Evolutionary conservation across 352 stramenopile genomes (phyloP).

Genomic region (Globisporangium carolinianum): DNA sequence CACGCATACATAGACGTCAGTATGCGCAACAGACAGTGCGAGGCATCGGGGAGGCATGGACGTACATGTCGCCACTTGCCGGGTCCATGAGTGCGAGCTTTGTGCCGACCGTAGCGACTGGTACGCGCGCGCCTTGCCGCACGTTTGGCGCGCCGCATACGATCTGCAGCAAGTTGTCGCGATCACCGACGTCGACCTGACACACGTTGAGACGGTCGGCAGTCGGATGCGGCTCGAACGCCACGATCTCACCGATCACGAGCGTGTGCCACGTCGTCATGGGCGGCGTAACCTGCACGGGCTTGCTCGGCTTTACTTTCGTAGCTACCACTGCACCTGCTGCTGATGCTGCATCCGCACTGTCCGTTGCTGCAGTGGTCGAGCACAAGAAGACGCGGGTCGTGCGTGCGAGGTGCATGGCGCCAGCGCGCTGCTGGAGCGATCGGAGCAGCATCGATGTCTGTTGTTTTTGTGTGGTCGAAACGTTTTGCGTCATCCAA

Average conservation of each 20-base stretch:
- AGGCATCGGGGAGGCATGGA: neutral
- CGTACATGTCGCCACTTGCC: slow-evolving; percentile 43
- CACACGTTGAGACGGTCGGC: slow-evolving; percentile 67
- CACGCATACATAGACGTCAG: neutral
- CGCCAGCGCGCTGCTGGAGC: neutral
- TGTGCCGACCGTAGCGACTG: slow-evolving; percentile 60
- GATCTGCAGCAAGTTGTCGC: slow-evolving; percentile 59
- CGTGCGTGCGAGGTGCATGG: neutral
- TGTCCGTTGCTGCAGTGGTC: neutral
- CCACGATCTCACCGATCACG: slow-evolving; percentile 68
- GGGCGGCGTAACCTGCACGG: slow-evolving; percentile 6
- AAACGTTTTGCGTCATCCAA: too few relatives aligned
- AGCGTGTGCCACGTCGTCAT: slow-evolving; percentile 60
- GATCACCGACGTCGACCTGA: slow-evolving; percentile 52
- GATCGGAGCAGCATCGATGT: neutral
- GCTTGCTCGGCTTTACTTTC: slow-evolving; percentile 7
- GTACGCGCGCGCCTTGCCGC: slow-evolving; percentile 43
- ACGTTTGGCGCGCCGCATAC: slow-evolving; percentile 70
- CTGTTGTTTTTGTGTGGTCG: neutral
- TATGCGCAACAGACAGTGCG: neutral
- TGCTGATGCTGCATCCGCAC: neutral
- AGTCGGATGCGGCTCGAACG: slow-evolving; percentile 45
- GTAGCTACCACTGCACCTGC: neutral
- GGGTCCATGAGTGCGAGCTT: slow-evolving; percentile 49
- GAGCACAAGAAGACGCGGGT: neutral